Conservation (phyloP, 768 basidiomycete species). For the Mycena galopus region DNA sequence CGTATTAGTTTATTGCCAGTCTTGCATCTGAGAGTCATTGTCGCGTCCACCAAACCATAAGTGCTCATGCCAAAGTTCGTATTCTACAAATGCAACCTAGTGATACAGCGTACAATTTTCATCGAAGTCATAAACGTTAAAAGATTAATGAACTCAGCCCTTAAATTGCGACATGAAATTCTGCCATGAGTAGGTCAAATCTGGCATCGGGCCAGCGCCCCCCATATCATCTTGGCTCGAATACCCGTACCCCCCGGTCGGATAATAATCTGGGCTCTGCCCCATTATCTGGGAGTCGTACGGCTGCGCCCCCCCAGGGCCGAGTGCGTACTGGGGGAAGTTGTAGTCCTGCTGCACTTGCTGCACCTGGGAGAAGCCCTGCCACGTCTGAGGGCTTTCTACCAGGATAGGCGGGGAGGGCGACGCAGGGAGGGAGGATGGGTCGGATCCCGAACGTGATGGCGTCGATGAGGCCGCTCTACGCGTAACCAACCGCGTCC, state of each 20-base stretch:
- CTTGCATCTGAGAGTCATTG: too few species aligned
- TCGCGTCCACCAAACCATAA: too few species aligned
- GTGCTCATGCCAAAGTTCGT: not conserved
- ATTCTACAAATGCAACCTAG: constrained; percentile 21
- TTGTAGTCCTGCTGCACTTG: constrained; percentile 33
- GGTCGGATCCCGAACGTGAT: constrained; percentile 59
- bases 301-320: constrained; percentile 34
- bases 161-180: constrained; percentile 63
- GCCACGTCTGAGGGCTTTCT: constrained; percentile 35
- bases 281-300: constrained; percentile 47
- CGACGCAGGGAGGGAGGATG: constrained; percentile 59
- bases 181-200: constrained; percentile 61
- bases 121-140: not conserved
- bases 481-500: constrained; percentile 71
- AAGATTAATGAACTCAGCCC: constrained; percentile 17
- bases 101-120: constrained; percentile 14
- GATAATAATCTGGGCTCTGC: constrained; percentile 43
- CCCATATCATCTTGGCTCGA: constrained; percentile 27
- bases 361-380: constrained; percentile 32
- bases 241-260: constrained; percentile 27
- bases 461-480: constrained; percentile 59
- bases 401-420: constrained; percentile 50
- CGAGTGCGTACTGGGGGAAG: constrained; percentile 36
- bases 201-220: constrained; percentile 46
- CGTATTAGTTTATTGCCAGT: too few species aligned